A percentile compares a stretch with the other conserved stretches of the same genome.
Conservation (phyloP, 2,329 filamentous ascomycete species). For the Ophiostoma quercus region DNA sequence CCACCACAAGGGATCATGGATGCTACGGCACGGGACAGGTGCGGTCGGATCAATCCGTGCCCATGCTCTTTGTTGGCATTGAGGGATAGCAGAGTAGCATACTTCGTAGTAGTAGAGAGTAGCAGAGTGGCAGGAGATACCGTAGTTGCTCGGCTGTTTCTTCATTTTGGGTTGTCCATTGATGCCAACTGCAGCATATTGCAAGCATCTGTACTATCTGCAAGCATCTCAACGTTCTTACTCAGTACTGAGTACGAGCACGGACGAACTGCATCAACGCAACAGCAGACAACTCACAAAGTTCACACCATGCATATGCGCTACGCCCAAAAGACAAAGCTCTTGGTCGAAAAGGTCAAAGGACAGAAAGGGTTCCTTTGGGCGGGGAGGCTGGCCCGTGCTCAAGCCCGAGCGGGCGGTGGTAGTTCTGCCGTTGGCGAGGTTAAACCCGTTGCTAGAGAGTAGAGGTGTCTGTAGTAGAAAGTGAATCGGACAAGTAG, state of each 20-base stretch:
- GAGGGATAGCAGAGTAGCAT: neutral
- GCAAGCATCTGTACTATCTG: too few species aligned
- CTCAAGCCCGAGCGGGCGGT: slow-evolving; percentile 14
- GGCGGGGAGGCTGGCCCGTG: slow-evolving; percentile 15
- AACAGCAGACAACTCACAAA: neutral
- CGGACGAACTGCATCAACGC: neutral
- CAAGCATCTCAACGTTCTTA: too few species aligned
- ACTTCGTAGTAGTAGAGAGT: neutral
- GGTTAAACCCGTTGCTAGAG: neutral
- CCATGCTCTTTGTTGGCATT: slow-evolving; percentile 5
- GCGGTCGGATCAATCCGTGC: slow-evolving; percentile 11
- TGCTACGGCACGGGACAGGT: slow-evolving; percentile 2
- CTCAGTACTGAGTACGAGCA: neutral
- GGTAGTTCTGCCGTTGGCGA: slow-evolving; percentile 3
- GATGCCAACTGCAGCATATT: neutral
- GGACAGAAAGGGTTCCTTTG: neutral
- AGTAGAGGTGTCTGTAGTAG: neutral
- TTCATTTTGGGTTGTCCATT: neutral
- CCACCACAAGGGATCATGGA: neutral
- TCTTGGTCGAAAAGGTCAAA: neutral
- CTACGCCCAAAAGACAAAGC: slow-evolving; percentile 14
- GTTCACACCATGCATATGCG: neutral
- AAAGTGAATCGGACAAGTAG: neutral
- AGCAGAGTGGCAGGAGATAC: neutral
- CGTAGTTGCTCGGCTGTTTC: neutral